Base-by-base conservation (phyloP, 2,329 filamentous ascomycete genomes). In the Hypomyces rosellus region DNA sequence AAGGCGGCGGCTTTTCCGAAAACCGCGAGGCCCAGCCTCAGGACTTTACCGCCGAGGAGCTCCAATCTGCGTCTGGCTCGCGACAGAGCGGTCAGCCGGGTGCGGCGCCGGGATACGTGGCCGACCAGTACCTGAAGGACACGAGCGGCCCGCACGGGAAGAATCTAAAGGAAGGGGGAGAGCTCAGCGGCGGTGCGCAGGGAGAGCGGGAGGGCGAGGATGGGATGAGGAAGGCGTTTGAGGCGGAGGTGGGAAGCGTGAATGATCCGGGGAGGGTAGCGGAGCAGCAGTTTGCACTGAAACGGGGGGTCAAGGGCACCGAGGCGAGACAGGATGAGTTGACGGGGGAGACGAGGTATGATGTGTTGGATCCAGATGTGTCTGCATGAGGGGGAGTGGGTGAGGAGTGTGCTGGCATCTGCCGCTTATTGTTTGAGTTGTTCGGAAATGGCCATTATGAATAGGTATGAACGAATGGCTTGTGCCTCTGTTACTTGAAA, bases 1-100 rank as follows among this genome's bases (percentile, higher is more conserved):
- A 71, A 18, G 76, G 76, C 51, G 87, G 86, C 56, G 70, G 66
- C 12, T 89, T 88, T 59, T 70, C 76, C 38, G 65, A 75, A 50
- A 87, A 88, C 68, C 71, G 74, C 20, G 72, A 76, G 54, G 73
- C 75, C 15, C 55, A 55, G 16, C 51, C 61, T 30, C 61, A 61
- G 48, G 42, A 11, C 15, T 5, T 44, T 4, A 40, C 48, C 33
- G 34, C 25, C 25, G 25, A 30, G 25, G 25, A 30, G 49, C 6
- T 49, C 52, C 2, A 22, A 56, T 40, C 55, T 51, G 25, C 64
- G 54, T 42, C 45, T 63, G 3, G 68, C 70, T 6, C 71, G 71
- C 2, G 65, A 60, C 34, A 73, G 72, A 52, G 61, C 69, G 38
- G 54, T 59, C 14, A 16, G 9, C 25, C 20, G 16, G 63, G 54